phyloP scores from a whole-genome alignment of 805 yeast species.

The Candida glaebosa region DNA sequence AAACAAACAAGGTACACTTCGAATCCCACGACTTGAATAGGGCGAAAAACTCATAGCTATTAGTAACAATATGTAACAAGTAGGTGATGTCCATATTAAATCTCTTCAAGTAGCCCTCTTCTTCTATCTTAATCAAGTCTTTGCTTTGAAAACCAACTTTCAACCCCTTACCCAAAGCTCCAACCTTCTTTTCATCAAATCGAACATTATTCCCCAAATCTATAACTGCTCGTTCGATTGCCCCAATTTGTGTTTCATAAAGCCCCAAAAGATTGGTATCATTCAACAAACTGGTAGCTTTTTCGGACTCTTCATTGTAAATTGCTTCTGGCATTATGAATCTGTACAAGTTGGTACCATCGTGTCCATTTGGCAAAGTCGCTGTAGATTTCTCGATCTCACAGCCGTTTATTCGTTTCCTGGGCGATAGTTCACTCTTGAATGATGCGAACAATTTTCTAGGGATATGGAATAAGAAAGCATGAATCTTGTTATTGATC shows the following conservation, averaged over 20 bases:
- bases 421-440: conserved; percentile 45
- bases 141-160: conserved; percentile 77
- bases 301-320: conserved; percentile 53
- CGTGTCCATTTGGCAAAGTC: conserved; percentile 68
- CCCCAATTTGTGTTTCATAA: conserved; percentile 69
- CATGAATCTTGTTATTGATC: conserved; percentile 70
- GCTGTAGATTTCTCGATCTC: conserved; percentile 56
- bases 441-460: conserved; percentile 69
- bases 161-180: conserved; percentile 80
- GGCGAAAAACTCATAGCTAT: conserved; percentile 71
- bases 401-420: conserved; percentile 42
- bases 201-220: conserved; percentile 72
- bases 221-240: conserved; percentile 72
- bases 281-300: conserved; percentile 61
- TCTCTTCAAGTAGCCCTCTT: conserved; percentile 50
- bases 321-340: conserved; percentile 65
- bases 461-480: conserved; percentile 69
- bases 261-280: conserved; percentile 61
- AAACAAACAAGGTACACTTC: conserved; percentile 48
- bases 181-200: conserved; percentile 69
- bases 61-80: conserved; percentile 64
- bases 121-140: conserved; percentile 47
- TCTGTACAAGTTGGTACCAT: conserved; percentile 51
- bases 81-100: conserved; percentile 59
- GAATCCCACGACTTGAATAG: conserved; percentile 63